Evolutionary conservation across 805 yeast species (phyloP).

Genomic region (Kazachstania kunashirensis): DNA sequence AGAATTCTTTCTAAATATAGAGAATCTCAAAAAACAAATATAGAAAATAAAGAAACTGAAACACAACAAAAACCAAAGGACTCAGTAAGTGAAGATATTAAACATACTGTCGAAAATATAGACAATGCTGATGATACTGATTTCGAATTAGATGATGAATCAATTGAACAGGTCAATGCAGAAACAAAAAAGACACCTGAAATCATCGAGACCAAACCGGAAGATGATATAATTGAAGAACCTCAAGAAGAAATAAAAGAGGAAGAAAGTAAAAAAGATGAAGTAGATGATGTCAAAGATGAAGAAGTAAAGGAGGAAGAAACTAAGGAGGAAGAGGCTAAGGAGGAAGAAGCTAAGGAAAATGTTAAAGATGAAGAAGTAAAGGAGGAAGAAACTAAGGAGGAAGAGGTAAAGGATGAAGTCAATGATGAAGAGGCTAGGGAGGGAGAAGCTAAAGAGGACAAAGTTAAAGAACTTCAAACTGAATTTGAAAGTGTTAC

Average conservation of each 20-base stretch:
- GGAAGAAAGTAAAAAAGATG: slow-evolving; percentile 3
- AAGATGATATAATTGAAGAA: background rate
- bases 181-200: slow-evolving; percentile 1
- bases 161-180: background rate
- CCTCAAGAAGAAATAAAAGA: slow-evolving; percentile 1
- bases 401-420: too few species aligned
- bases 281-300: slow-evolving; percentile 2
- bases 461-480: slow-evolving; percentile 9
- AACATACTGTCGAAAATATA: background rate
- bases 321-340: slow-evolving; percentile 5
- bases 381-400: slow-evolving; percentile 1
- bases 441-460: background rate
- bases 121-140: slow-evolving; percentile 5
- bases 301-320: slow-evolving; percentile 2
- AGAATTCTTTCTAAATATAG: slow-evolving; percentile 23
- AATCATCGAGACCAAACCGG: slow-evolving; percentile 2
- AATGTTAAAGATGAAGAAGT: slow-evolving; percentile 3
- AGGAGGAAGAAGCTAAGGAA: slow-evolving; percentile 3
- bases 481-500: slow-evolving; percentile 27
- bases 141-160: slow-evolving; percentile 5
- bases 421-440: slow-evolving; percentile 1
- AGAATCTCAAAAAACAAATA: slow-evolving; percentile 6
- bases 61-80: background rate
- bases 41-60: background rate
- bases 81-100: background rate